Evolutionary conservation across 345 rosid species (phyloP).

Genomic region (Rubroshorea leprosula): DNA sequence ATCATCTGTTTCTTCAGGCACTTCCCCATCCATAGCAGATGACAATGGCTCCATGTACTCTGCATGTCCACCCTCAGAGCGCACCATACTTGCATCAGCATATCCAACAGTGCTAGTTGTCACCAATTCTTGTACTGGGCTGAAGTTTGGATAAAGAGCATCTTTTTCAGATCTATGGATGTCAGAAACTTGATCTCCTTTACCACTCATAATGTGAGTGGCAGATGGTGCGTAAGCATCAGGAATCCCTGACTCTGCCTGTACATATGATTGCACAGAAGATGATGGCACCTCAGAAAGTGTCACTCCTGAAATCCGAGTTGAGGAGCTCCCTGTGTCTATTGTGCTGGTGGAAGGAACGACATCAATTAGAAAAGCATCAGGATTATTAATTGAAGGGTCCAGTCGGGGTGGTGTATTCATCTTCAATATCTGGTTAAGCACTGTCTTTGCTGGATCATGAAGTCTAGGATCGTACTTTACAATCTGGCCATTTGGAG

Average conservation of each 20-base stretch:
- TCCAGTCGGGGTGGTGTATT: constrained; percentile 44
- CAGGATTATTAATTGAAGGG: constrained; percentile 35
- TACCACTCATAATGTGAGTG: constrained; percentile 16
- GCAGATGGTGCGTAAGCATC: constrained; percentile 18
- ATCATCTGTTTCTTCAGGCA: constrained; percentile 28
- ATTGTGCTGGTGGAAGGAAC: constrained; percentile 29
- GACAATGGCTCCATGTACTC: constrained; percentile 41
- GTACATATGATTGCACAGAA: constrained; percentile 28
- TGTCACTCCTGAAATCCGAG: constrained; percentile 37
- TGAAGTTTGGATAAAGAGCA: constrained; percentile 22
- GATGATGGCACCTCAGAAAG: constrained; percentile 40
- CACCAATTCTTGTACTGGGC: constrained; percentile 34
- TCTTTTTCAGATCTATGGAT: constrained; percentile 18
- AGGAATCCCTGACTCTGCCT: constrained; percentile 28
- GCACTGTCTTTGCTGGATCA: constrained; percentile 67
- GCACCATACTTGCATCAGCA: constrained; percentile 37
- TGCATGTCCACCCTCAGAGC: constrained; percentile 31
- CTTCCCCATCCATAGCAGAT: constrained; percentile 30
- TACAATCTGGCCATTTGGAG: constrained; percentile 61
- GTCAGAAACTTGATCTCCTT: constrained; percentile 16
- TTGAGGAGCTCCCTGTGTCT: constrained; percentile 32
- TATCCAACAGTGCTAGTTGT: constrained; percentile 30
- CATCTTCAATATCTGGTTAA: constrained; percentile 51
- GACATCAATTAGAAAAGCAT: constrained; percentile 38
- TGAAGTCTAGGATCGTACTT: constrained; percentile 62